Base-by-base conservation (phyloP, 2,329 filamentous ascomycete genomes). In the Massarina eburnea region DNA sequence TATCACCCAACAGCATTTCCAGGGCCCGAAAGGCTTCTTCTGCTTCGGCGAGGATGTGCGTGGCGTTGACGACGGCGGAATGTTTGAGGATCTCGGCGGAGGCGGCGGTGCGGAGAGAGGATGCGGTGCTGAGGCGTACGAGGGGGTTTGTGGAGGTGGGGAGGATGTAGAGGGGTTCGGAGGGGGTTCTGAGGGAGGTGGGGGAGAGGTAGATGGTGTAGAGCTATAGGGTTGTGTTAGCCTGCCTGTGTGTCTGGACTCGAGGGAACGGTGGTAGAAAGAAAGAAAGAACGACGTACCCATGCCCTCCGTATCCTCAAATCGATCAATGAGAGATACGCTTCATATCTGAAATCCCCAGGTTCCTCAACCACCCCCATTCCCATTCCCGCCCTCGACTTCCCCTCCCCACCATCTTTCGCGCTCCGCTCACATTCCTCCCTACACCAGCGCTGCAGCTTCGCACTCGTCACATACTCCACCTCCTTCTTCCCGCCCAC, bases 231-330 rank as follows among this genome's bases (percentile, higher is more conserved):
- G 15, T 18, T 4, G 37, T 55, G 4, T 32, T 17, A n/a, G 12
- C 27, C n/a, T 15, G 4, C 18, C 24, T n/a, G 21, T n/a, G 10
- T n/a, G n/a, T 35, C 15, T 35, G n/a, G 8, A 6, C 10, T 19
- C 15, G 12, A 19, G 15, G 19, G 7, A 35, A 29, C 26, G 14
- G 14, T 8, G 14, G 26, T 18, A 35, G 9, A 38, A 24, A 26
- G 20, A 27, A 7, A 15, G n/a, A 15, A 17, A 14, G 42, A 45
- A 20, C 27, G 38, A 70, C 75, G 20, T 74, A 89, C 87, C 90
- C 91, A 97, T 47, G 91, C 91, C 70, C 85, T 86, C 52, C 91
- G 86, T 76, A 99, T 81, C 48, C 80, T 78, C 59, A 85, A 79
- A 55, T 91, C 86, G 15, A 96, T 73, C 12, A 97, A 80, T 36